Evolutionary conservation across 2,329 filamentous ascomycete genomes (phyloP), one percentile per base, ranked within the genome.

Genomic region (Alternaria arbusti): DNA sequence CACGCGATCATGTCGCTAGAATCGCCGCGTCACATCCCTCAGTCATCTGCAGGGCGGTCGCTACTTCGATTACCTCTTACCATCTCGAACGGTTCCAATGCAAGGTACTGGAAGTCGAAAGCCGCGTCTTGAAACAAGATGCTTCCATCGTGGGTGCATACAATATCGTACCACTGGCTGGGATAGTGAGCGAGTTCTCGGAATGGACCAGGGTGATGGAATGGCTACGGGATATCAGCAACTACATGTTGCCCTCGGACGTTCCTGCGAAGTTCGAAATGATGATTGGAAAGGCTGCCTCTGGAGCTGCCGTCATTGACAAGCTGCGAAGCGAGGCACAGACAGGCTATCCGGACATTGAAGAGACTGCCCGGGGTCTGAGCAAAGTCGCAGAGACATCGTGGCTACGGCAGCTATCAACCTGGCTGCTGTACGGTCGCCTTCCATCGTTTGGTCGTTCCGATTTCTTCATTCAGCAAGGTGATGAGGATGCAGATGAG

Each of bases 401-500:
- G 9, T 99, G 96, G 96, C 83, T 98, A 74, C 92, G 93, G 78
- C 94, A 97, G 75, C 86, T 96, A 11, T 92, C 93, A 5, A 91
- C 92, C 25, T 99, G 95, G 95, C 86, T 98, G 9, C 81, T 98
- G 13, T 96, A 97, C 78, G 96, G 96, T 6, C 89, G 91, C 54
- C 81, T 97, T 61, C 94, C 95, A 0, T 86, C 86, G 13, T 90
- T 92, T 76, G 93, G 93, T 3, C 87, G 86, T 6, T 86, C 87
- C n/a, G 95, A 98, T 79, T 98, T 98, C 77, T 97, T 97, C 76
- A 88, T 98, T 20, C 73, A 79, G 25, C 72, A 76, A 54, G 74
- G 80, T 54, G 77, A 78, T 25, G 74, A 78, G 44, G 71, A 80
- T 57, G 49, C 58, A 1, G 68, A 78, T 46, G 75, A 82, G 49